These are phyloP conservation scores for Pulveroboletus sp. DNA, from an alignment of 768 basidiomycete genomes.

Conservation along the genomic window DNA sequence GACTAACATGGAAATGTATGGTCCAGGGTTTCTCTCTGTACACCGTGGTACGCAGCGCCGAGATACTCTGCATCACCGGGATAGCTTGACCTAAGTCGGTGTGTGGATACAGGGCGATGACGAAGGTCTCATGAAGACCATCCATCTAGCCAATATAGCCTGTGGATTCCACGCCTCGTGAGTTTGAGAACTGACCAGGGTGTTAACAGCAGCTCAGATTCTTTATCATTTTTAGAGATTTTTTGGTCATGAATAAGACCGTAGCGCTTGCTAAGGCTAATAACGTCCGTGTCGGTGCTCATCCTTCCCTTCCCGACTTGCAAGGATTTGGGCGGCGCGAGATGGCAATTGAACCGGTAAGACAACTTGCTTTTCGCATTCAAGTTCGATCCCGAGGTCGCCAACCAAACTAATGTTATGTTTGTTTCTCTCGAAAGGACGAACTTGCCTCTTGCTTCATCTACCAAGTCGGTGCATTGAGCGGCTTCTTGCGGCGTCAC, in stretches of 20 bases:
- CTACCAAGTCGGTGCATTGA: slow-evolving; percentile 67
- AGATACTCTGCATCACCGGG: neutral
- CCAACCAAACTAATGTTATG: neutral
- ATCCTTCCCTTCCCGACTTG: slow-evolving; percentile 58
- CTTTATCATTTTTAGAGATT: slow-evolving; percentile 44
- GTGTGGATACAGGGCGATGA: slow-evolving; percentile 43
- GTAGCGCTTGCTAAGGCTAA: slow-evolving; percentile 55
- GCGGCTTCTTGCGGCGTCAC: slow-evolving; percentile 55
- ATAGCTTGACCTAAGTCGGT: neutral
- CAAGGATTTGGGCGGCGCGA: slow-evolving; percentile 68
- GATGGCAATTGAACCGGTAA: slow-evolving; percentile 58
- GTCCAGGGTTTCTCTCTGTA: slow-evolving; percentile 52
- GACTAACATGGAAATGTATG: slow-evolving; percentile 1
- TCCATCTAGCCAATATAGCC: slow-evolving; percentile 61
- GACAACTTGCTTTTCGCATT: slow-evolving; percentile 7
- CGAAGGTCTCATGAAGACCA: slow-evolving; percentile 50
- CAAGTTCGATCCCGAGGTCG: no score
- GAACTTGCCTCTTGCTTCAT: slow-evolving; percentile 57
- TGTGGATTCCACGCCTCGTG: slow-evolving; percentile 71
- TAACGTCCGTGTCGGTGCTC: slow-evolving; percentile 60
- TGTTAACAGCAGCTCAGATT: neutral
- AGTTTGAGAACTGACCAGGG: neutral
- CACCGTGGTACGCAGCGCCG: slow-evolving; percentile 33
- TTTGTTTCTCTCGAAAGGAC: slow-evolving; percentile 32
- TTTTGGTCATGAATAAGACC: slow-evolving; percentile 63